phyloP scores from a whole-genome alignment of 805 yeast species.

The Starmerella tilneyi region DNA sequence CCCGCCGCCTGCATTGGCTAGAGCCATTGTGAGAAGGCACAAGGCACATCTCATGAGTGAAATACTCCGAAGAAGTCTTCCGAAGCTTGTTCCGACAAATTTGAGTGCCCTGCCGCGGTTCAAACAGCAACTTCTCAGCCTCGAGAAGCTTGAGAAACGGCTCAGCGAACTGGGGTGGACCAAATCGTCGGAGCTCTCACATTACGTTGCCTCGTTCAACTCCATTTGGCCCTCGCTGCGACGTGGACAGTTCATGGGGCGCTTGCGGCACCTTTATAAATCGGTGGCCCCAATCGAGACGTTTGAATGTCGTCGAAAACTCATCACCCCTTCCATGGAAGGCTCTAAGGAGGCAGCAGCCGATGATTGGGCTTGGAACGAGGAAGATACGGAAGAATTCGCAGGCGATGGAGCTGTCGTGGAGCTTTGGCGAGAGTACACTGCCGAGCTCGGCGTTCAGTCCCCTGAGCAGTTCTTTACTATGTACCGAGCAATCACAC shows the following conservation, averaged over 20 bases:
- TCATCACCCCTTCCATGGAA: background rate
- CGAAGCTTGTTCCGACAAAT: constrained; percentile 17
- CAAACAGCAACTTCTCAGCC: constrained; percentile 8
- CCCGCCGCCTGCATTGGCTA: background rate
- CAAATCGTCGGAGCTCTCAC: constrained; percentile 8
- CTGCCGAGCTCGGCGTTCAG: constrained; percentile 6
- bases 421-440: constrained; percentile 9
- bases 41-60: constrained; percentile 11
- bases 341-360: too few species aligned
- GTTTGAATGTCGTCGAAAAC: background rate
- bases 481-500: constrained; percentile 22
- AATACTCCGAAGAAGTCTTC: constrained; percentile 12
- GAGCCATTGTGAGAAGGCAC: constrained; percentile 8
- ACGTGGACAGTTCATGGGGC: constrained; percentile 12
- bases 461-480: constrained; percentile 14
- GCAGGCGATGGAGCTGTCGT: constrained; percentile 1
- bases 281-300: constrained; percentile 1
- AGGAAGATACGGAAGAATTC: constrained; percentile 10
- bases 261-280: constrained; percentile 13
- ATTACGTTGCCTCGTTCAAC: constrained; percentile 14
- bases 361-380: constrained; percentile 26
- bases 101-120: constrained; percentile 4
- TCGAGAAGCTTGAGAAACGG: constrained; percentile 14
- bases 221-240: constrained; percentile 13
- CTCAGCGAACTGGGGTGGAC: constrained; percentile 9